phyloP scores from a whole-genome alignment of 768 basidiomycete species.

The Lactarius akahatsu region DNA sequence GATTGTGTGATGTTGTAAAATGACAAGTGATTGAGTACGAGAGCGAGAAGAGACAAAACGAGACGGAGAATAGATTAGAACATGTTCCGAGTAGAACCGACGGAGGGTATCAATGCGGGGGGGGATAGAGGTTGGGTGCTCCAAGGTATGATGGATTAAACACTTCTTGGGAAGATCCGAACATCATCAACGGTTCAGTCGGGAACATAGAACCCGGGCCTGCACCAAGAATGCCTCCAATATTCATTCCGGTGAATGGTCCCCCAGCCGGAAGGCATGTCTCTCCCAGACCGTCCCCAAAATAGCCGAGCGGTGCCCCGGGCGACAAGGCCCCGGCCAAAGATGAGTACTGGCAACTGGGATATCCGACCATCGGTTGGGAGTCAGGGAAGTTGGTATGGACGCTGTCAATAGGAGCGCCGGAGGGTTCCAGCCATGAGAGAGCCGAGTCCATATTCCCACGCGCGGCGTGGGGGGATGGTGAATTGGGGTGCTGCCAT shows the following conservation, averaged over 20 bases:
- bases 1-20: not conserved
- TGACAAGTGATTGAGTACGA: not conserved
- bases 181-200: slow-evolving; percentile 13
- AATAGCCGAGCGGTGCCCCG: slow-evolving; percentile 15
- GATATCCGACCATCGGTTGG: slow-evolving; percentile 6
- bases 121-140: not conserved
- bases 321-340: slow-evolving; percentile 11
- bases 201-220: slow-evolving; percentile 13
- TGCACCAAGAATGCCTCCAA: slow-evolving; percentile 5
- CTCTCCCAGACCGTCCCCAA: slow-evolving; percentile 23
- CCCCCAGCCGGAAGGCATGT: not conserved
- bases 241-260: slow-evolving; percentile 8
- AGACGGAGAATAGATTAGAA: not conserved
- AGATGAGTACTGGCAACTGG: slow-evolving; percentile 5
- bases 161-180: slow-evolving; percentile 6
- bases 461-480: not conserved
- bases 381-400: not conserved
- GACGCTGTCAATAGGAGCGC: not conserved
- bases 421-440: slow-evolving; percentile 9
- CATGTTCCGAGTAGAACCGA: no score
- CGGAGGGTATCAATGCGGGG: slow-evolving; percentile 9
- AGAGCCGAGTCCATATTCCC: not conserved
- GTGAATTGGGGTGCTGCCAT: slow-evolving; percentile 4
- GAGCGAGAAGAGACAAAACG: not conserved
- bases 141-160: slow-evolving; percentile 14